These are phyloP conservation scores for Zea mays DNA, from an alignment of 176 grass and related monocot species.

Conservation along the genomic window DNA sequence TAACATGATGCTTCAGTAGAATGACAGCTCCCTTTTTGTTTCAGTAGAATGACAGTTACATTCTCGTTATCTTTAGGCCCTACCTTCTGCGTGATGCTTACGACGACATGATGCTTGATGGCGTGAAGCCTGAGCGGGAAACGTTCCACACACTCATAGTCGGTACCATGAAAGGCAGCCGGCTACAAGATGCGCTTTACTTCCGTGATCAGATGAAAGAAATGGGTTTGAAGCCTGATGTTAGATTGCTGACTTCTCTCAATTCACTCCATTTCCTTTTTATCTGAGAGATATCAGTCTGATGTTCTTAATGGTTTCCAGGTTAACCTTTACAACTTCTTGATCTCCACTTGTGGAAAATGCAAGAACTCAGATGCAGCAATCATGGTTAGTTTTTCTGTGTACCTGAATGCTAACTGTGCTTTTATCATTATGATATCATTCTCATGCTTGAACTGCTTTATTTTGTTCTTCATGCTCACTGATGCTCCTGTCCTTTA, in stretches of 20 bases:
- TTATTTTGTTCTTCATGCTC: conserved; percentile 2
- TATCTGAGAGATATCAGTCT: conserved; percentile 10
- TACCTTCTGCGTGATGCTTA: conserved; percentile 90
- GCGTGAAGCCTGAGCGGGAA: conserved; percentile 79
- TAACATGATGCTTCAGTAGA: too few relatives aligned
- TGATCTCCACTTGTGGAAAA: conserved; percentile 93
- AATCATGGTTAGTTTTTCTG: conserved; percentile 61
- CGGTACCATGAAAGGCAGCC: conserved; percentile 90
- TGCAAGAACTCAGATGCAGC: conserved; percentile 85
- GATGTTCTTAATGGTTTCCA: conserved; percentile 48
- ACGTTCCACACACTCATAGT: conserved; percentile 88
- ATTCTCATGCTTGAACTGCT: background rate
- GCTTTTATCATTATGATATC: background rate
- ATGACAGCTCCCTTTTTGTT: too few relatives aligned
- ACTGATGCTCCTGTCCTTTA: conserved; percentile 23
- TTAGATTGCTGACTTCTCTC: conserved; percentile 39
- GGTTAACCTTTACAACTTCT: conserved; percentile 99
- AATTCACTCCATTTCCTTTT: conserved; percentile 26
- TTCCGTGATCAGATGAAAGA: conserved; percentile 95
- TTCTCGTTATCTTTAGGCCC: conserved; percentile 40
- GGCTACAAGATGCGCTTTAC: conserved; percentile 90
- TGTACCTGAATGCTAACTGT: background rate
- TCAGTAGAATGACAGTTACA: too few relatives aligned
- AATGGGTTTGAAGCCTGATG: conserved; percentile 90
- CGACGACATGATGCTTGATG: conserved; percentile 95